Percentiles rank a stretch among this genome's conserved stretches.
phyloP scores from a whole-genome alignment of 192 early-diverging fungal species.

The Gamsiella multidivaricata region DNA sequence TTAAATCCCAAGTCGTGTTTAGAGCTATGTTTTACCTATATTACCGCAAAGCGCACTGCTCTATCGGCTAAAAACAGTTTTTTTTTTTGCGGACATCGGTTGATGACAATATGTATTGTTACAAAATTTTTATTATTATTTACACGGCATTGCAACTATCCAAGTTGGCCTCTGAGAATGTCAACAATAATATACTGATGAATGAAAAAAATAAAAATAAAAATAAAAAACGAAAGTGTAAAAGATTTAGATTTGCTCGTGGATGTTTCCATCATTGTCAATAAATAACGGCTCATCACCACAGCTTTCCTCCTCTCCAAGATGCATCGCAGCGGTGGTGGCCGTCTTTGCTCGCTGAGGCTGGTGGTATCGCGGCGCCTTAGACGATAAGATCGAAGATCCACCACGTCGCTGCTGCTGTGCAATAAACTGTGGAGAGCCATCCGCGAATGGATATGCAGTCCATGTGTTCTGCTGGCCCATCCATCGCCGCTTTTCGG shows the following conservation, averaged over 20 bases:
- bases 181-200: too few species aligned
- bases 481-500: slow-evolving; percentile 48
- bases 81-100: too few species aligned
- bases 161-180: too few species aligned
- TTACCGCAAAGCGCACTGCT: too few species aligned
- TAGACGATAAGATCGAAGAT: slow-evolving; percentile 4
- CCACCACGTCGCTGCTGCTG: slow-evolving; percentile 33
- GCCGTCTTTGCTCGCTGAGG: background rate
- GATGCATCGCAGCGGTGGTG: background rate
- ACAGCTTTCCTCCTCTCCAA: slow-evolving; percentile 42
- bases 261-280: slow-evolving; percentile 46
- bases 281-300: slow-evolving; percentile 53
- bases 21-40: too few species aligned
- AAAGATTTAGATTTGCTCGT: slow-evolving; percentile 25
- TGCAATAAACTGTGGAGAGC: slow-evolving; percentile 29
- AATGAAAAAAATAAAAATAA: background rate
- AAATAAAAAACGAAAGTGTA: background rate
- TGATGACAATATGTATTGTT: too few species aligned
- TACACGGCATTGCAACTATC: too few species aligned
- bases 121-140: too few species aligned
- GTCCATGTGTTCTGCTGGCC: slow-evolving; percentile 47
- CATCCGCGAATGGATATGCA: slow-evolving; percentile 42
- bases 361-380: slow-evolving; percentile 16
- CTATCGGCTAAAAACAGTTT: too few species aligned
- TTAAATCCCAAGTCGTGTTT: too few species aligned